Conservation (phyloP, 345 rosid species). For the Noccaea bulbosa region DNA sequence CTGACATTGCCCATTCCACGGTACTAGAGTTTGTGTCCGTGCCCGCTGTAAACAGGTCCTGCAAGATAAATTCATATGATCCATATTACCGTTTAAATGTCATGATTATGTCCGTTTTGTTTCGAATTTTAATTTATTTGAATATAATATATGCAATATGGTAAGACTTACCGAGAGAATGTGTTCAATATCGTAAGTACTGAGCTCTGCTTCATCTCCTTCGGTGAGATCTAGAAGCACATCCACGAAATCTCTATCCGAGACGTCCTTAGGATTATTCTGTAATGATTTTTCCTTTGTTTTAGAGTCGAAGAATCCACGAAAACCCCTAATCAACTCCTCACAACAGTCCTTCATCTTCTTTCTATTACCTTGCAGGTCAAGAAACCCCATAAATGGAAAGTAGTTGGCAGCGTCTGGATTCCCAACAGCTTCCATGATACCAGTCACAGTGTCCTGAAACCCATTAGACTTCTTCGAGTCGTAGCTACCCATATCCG, state of each 20-base stretch:
- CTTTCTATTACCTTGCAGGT: conserved; percentile 48
- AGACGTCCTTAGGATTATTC: background rate
- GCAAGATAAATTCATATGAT: background rate
- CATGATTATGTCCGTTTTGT: background rate
- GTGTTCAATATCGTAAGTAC: conserved; percentile 32
- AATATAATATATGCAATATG: conserved; percentile 1
- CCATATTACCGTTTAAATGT: background rate
- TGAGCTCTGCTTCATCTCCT: conserved; percentile 37
- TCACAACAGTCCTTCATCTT: background rate
- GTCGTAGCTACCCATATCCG: conserved; percentile 47
- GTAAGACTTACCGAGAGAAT: conserved; percentile 44
- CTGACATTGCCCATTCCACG: conserved; percentile 49
- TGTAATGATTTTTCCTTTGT: background rate
- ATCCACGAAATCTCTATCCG: conserved; percentile 45
- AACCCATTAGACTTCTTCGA: conserved; percentile 33
- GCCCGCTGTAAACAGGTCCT: conserved; percentile 56
- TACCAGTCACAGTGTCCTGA: conserved; percentile 39
- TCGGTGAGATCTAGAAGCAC: conserved; percentile 38
- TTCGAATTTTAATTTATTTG: background rate
- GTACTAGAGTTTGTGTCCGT: too few species aligned
- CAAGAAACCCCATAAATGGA: conserved; percentile 50
- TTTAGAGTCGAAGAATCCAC: conserved; percentile 34
- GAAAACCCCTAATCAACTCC: conserved; percentile 43
- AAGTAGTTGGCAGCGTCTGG: conserved; percentile 55
- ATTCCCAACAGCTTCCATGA: conserved; percentile 51